These are phyloP conservation scores for Zygnema circumcarinatum DNA, from an alignment of 139 green algal genomes.

Conservation along the genomic window DNA sequence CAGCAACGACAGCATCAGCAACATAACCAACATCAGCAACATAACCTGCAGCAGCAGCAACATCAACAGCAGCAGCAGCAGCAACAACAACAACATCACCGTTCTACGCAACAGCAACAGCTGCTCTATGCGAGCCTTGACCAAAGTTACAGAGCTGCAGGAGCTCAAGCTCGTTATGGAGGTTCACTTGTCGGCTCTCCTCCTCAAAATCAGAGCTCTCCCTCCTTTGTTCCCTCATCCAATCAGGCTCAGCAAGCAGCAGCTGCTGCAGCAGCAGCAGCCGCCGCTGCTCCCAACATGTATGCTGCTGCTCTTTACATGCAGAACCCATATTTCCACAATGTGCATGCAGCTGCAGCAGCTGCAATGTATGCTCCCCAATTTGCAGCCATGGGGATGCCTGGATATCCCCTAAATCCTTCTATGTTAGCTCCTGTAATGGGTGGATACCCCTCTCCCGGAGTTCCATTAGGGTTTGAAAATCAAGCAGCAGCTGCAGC, in stretches of 20 bases:
- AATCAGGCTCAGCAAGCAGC: constrained; percentile 34
- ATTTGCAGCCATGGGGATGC: constrained; percentile 41
- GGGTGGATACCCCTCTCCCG: constrained; percentile 16
- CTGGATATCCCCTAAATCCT: constrained; percentile 34
- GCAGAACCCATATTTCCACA: constrained; percentile 32
- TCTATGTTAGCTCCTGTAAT: constrained; percentile 42
- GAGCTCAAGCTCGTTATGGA: not conserved
- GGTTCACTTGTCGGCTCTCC: constrained; percentile 21
- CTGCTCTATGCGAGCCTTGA: not conserved
- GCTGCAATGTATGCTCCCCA: constrained; percentile 50
- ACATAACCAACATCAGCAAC: constrained; percentile 50
- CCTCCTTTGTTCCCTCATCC: not conserved
- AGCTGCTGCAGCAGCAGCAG: constrained; percentile 25
- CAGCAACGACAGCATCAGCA: constrained; percentile 51
- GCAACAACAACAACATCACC: constrained; percentile 42
- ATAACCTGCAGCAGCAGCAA: constrained; percentile 50
- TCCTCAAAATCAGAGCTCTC: not conserved
- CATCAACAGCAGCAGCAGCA: constrained; percentile 39
- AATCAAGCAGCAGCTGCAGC: constrained; percentile 8
- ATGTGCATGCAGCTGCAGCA: constrained; percentile 44
- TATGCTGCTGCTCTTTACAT: constrained; percentile 34
- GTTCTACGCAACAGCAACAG: constrained; percentile 46
- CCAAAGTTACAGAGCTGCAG: constrained; percentile 30
- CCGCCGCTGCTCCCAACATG: constrained; percentile 23
- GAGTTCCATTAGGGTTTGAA: constrained; percentile 25